Conservation (phyloP, 495 filamentous ascomycete genomes). For the Neurospora sublineolata region DNA sequence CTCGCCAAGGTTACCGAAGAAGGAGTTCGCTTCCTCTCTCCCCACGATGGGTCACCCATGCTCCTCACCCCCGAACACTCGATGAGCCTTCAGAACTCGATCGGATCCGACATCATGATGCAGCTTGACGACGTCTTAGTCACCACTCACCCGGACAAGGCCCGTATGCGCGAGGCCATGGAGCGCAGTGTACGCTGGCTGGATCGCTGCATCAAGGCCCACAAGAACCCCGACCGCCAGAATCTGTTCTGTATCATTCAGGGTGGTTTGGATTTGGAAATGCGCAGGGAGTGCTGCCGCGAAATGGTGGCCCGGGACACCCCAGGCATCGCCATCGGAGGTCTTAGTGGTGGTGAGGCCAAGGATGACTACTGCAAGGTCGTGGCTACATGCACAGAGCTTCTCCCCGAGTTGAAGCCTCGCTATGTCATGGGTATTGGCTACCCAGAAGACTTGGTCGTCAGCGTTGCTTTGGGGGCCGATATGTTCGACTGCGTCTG, state of each 20-base stretch:
- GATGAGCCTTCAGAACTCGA: constrained; percentile 89
- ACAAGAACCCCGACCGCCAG: constrained; percentile 67
- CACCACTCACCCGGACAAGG: constrained; percentile 80
- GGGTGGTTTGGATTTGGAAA: constrained; percentile 82
- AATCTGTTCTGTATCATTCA: constrained; percentile 99
- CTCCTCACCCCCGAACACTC: constrained; percentile 95
- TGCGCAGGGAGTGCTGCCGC: constrained; percentile 70
- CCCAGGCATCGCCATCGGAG: constrained; percentile 93
- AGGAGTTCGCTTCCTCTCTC: constrained; percentile 86
- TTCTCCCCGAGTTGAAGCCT: constrained; percentile 82
- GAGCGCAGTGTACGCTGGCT: constrained; percentile 95
- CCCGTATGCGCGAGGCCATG: constrained; percentile 89
- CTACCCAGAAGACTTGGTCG: constrained; percentile 89
- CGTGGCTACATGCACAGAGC: constrained; percentile 71
- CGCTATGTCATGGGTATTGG: constrained; percentile 98
- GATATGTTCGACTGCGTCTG: constrained; percentile 99
- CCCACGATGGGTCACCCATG: constrained; percentile 95
- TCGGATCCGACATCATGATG: constrained; percentile 99
- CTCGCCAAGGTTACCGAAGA: constrained; percentile 90
- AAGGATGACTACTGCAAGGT: constrained; percentile 49
- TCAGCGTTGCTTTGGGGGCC: constrained; percentile 83
- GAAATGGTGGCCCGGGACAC: constrained; percentile 90
- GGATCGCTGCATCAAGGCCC: constrained; percentile 88
- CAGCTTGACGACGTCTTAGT: constrained; percentile 96
- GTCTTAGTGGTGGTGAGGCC: constrained; percentile 71